phyloP scores from a whole-genome alignment of 176 grass and related monocot genomes.

The Typha latifolia region DNA sequence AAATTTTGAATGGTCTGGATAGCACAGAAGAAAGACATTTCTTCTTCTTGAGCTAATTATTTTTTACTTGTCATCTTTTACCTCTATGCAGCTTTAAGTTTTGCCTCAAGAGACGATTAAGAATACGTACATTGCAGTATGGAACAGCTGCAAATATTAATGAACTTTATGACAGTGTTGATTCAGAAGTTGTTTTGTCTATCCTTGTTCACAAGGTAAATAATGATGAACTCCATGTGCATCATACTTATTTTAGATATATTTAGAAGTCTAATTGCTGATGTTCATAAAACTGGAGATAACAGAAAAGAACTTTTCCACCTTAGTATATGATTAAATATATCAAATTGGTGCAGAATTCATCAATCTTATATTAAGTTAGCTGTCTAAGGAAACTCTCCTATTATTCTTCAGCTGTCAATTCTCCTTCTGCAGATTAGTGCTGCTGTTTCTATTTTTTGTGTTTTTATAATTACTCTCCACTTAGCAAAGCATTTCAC shows the following conservation, averaged over 20 bases:
- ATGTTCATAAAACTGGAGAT: not conserved
- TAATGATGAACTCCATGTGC: conserved; percentile 16
- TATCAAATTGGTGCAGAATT: too few species aligned
- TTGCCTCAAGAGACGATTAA: conserved; percentile 72
- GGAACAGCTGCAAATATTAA: conserved; percentile 59
- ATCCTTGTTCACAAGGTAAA: conserved; percentile 98
- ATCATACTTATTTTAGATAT: conserved; percentile 3
- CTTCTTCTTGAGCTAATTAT: not conserved
- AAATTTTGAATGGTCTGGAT: too few species aligned
- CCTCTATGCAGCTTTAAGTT: conserved; percentile 47
- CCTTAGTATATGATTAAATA: not conserved
- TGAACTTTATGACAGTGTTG: conserved; percentile 87
- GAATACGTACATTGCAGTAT: conserved; percentile 89
- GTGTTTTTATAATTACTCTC: too few species aligned
- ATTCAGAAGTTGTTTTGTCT: conserved; percentile 69
- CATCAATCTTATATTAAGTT: too few species aligned
- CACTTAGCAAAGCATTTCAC: too few species aligned
- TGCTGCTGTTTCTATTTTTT: too few species aligned
- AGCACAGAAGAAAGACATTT: not conserved
- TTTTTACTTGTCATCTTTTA: conserved; percentile 11
- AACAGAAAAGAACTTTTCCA: not conserved
- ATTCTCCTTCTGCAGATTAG: too few species aligned
- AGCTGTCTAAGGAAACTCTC: too few species aligned
- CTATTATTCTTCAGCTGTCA: too few species aligned
- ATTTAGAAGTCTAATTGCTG: not conserved